These are phyloP conservation scores for Plasmodium gaboni DNA, from an alignment of 169 alveolate genomes.

Conservation along the genomic window DNA sequence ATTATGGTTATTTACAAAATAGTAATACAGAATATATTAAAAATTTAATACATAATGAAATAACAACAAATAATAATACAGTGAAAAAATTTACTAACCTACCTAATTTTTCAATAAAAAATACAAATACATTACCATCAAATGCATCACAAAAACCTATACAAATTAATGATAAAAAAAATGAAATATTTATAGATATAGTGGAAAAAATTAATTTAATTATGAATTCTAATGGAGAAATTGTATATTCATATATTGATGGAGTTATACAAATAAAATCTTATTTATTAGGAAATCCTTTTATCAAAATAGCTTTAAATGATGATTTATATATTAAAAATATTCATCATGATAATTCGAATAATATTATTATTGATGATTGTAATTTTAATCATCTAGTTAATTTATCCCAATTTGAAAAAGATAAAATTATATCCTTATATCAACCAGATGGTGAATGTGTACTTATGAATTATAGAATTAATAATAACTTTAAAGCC, in stretches of 20 bases:
- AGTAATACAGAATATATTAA: conserved; percentile 94
- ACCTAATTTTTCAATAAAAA: conserved; percentile 33
- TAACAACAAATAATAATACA: neutral
- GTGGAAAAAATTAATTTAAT: conserved; percentile 86
- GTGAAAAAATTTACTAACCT: conserved; percentile 17
- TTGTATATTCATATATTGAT: conserved; percentile 91
- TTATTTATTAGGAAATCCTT: conserved; percentile 92
- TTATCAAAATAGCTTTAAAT: conserved; percentile 90
- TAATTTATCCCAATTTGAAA: conserved; percentile 88
- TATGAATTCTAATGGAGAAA: conserved; percentile 91
- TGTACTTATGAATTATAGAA: conserved; percentile 95
- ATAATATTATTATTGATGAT: conserved; percentile 84
- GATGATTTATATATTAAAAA: conserved; percentile 84
- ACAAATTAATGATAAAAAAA: conserved; percentile 39
- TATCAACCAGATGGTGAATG: conserved; percentile 98
- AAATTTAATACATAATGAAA: conserved; percentile 81
- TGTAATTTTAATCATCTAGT: conserved; percentile 94
- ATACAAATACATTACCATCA: conserved; percentile 85
- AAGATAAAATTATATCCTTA: conserved; percentile 89
- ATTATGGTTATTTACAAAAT: conserved; percentile 97
- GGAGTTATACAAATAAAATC: conserved; percentile 95
- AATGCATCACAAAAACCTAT: conserved; percentile 89
- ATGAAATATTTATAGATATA: conserved; percentile 83
- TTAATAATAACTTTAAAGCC: conserved; percentile 83
- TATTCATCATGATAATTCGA: conserved; percentile 44